Percentiles rank a stretch among this genome's conserved stretches.
phyloP scores from a whole-genome alignment of 345 rosid genomes.

The Melaleuca alternifolia region DNA sequence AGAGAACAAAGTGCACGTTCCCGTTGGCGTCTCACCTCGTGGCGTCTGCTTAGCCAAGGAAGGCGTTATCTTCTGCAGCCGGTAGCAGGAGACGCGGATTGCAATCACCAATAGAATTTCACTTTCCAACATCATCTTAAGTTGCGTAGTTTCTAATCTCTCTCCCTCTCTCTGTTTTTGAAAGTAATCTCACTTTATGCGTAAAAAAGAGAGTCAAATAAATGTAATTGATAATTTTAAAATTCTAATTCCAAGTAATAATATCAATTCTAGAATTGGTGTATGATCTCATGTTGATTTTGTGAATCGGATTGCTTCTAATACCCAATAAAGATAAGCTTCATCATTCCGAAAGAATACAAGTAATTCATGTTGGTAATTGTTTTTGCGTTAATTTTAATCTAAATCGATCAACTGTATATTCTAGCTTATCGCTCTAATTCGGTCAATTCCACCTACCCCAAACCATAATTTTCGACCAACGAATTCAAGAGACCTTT shows the following conservation, averaged over 20 bases:
- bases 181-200: background rate
- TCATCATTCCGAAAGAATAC: background rate
- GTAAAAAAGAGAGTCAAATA: background rate
- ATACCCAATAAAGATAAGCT: background rate
- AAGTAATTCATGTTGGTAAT: background rate
- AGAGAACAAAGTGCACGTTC: background rate
- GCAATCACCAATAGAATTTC: background rate
- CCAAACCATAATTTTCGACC: background rate
- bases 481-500: background rate
- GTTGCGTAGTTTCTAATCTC: too few relatives aligned
- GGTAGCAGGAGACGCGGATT: background rate
- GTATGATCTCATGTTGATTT: background rate
- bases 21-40: background rate
- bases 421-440: background rate
- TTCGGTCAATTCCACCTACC: background rate
- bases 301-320: background rate
- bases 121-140: background rate
- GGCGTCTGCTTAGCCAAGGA: background rate
- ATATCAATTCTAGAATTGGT: rapidly evolving
- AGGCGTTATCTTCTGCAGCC: background rate
- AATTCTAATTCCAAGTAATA: background rate
- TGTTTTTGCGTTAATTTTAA: background rate
- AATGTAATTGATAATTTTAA: background rate
- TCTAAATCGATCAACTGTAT: background rate
- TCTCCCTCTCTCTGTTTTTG: too few relatives aligned